Conservation (phyloP, 768 basidiomycete species). For the Podaxis mareebaensis region DNA sequence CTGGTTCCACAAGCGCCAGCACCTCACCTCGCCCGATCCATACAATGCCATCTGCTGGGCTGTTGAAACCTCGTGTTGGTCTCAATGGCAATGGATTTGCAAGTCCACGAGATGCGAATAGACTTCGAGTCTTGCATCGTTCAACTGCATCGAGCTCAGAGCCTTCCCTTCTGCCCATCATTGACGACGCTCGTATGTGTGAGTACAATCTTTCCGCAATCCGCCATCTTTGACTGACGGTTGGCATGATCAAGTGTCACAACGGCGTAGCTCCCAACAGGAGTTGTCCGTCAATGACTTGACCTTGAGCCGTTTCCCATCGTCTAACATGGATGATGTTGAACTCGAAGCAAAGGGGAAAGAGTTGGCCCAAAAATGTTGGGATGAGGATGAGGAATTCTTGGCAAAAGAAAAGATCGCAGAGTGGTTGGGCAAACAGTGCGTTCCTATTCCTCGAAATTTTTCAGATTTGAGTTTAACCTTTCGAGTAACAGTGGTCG, state of each 20-base stretch:
- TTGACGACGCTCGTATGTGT: conserved; percentile 52
- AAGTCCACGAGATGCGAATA: conserved; percentile 29
- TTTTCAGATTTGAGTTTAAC: neutral
- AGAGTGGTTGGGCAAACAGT: conserved; percentile 94
- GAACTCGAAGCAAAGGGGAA: conserved; percentile 67
- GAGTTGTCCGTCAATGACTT: conserved; percentile 57
- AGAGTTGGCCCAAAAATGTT: conserved; percentile 76
- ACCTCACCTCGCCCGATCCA: conserved; percentile 28
- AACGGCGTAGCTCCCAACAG: conserved; percentile 45
- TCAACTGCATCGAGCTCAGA: conserved; percentile 79
- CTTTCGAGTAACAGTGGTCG: conserved; percentile 49
- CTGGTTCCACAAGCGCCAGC: conserved; percentile 26
- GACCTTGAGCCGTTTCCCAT: conserved; percentile 44
- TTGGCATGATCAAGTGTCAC: conserved; percentile 18
- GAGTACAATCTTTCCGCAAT: conserved; percentile 27
- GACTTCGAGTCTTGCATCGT: conserved; percentile 65
- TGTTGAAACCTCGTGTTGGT: conserved; percentile 45
- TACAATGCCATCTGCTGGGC: conserved; percentile 40
- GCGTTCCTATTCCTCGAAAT: conserved; percentile 37
- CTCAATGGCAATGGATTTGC: conserved; percentile 26
- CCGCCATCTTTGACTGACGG: conserved; percentile 7
- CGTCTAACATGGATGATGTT: conserved; percentile 49
- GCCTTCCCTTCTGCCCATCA: conserved; percentile 67
- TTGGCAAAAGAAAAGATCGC: conserved; percentile 90
- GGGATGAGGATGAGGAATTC: conserved; percentile 85